These are phyloP conservation scores for Leishmania braziliensis DNA, from an alignment of 208 protist genomes.

Conservation along the genomic window DNA sequence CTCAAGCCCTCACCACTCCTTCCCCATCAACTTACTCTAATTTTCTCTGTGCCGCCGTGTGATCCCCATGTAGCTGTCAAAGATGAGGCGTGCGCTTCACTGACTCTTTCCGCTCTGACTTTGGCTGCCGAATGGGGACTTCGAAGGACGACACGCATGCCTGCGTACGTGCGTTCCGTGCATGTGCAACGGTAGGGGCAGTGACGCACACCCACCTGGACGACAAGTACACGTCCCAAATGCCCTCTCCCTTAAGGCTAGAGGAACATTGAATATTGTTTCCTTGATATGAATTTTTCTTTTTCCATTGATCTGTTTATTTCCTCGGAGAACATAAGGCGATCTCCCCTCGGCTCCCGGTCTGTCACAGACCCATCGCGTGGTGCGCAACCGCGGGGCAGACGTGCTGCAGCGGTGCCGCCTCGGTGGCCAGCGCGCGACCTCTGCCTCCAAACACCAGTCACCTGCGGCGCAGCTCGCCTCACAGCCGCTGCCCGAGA, in stretches of 20 bases:
- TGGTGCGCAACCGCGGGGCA: neutral
- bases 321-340: neutral
- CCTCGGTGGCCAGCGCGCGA: too few species aligned
- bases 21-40: neutral
- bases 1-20: neutral
- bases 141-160: neutral
- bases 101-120: neutral
- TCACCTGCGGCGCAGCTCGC: too few species aligned
- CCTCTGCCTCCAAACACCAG: too few species aligned
- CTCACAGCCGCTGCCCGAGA: too few species aligned
- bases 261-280: too few species aligned
- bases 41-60: neutral
- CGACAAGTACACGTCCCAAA: neutral
- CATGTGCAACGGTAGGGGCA: neutral
- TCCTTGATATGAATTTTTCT: neutral
- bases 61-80: neutral
- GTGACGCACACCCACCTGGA: neutral
- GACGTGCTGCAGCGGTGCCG: neutral
- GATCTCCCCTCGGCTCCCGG: neutral
- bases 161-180: neutral
- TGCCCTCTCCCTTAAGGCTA: neutral
- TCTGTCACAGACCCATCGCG: neutral
- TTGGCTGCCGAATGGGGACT: neutral
- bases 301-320: neutral
- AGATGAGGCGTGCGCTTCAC: neutral